Evolutionary conservation across 2,329 filamentous ascomycete genomes (phyloP), one percentile per base, ranked within the genome.

Genomic region (Talaromyces sp.): DNA sequence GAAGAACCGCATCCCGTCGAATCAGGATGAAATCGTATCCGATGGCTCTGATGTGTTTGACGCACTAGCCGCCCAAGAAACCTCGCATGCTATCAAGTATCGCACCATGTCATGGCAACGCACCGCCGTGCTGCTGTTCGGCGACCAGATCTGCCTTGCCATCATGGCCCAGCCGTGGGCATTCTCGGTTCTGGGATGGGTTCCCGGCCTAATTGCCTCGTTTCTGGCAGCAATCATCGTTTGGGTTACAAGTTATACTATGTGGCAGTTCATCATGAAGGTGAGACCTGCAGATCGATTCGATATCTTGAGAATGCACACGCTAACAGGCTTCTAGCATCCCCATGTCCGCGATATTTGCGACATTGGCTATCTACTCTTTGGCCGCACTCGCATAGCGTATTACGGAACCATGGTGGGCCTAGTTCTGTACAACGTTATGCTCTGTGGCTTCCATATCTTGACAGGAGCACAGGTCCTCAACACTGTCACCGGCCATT

Each of bases 81-180:
- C 30, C 27, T 31, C 52, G 10, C 79, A 81, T 73, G 81, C 82
- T 2, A 83, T 83, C 71, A 77, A 81, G 66, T 76, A 83, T 14
- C 76, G 81, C 27, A 82, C 79, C 1, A 82, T 82, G 80, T 77
- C 79, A 40, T 83, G 81, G 80, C 79, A 82, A 64, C 81, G 81
- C 66, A 79, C 78, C 1, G 79, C 80, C 8, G 81, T 77, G 72
- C 68, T 82, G 30, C 76, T 82, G 5, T 71, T 69, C 12, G 80
- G 80, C 42, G 80, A 82, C 55, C 80, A 82, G 67, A 79, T 82
- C 44, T 82, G 79, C 67, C 70, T 82, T 6, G 80, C 80, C 33
- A 81, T 82, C 65, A 82, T 81, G 80, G 80, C 80, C 33, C 80
- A 82, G 66, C 74, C 79, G 6, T 82, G 79, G 80, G 30, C 31